A percentile compares a stretch with the other conserved stretches of the same genome.
Conservation (phyloP, 306 rosid species). For the Ochetophila trinervis region DNA sequence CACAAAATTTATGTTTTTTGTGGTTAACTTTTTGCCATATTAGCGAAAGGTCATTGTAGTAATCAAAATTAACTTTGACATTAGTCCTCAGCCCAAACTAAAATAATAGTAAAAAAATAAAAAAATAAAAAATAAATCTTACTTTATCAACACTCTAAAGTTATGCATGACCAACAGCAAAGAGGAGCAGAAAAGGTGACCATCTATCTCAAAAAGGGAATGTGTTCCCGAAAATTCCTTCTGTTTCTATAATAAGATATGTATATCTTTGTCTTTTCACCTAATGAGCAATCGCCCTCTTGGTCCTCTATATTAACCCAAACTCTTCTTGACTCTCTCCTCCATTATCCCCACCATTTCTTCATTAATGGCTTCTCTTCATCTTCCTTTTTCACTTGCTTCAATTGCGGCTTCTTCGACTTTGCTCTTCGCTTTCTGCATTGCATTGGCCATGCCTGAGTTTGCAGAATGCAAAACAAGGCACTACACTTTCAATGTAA, state of each 20-base stretch:
- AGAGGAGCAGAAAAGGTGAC: slow-evolving; percentile 22
- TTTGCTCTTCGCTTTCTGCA: slow-evolving; percentile 38
- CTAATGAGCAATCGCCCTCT: neutral
- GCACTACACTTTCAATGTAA: slow-evolving; percentile 74
- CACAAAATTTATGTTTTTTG: neutral
- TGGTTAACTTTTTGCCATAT: neutral
- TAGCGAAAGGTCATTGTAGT: slow-evolving; percentile 14
- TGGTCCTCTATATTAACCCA: slow-evolving; percentile 13
- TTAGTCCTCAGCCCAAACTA: neutral
- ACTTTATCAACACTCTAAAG: slow-evolving; percentile 79
- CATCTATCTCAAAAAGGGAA: slow-evolving; percentile 6
- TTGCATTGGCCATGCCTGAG: slow-evolving; percentile 35
- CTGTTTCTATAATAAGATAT: neutral
- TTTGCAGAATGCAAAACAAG: slow-evolving; percentile 54
- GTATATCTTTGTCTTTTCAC: neutral
- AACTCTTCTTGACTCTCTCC: neutral
- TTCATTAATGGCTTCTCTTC: neutral
- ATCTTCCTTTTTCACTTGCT: slow-evolving; percentile 20
- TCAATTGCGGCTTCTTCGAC: slow-evolving; percentile 32
- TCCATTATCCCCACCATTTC: neutral
- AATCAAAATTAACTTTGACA: slow-evolving; percentile 15
- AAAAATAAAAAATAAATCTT: slow-evolving; percentile 21
- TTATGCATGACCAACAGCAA: slow-evolving; percentile 63
- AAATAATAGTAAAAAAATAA: neutral
- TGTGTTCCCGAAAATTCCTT: neutral